Evolutionary conservation across 371 early-diverging fungal species (phyloP).

Genomic region (Rhizomucor pusillus): DNA sequence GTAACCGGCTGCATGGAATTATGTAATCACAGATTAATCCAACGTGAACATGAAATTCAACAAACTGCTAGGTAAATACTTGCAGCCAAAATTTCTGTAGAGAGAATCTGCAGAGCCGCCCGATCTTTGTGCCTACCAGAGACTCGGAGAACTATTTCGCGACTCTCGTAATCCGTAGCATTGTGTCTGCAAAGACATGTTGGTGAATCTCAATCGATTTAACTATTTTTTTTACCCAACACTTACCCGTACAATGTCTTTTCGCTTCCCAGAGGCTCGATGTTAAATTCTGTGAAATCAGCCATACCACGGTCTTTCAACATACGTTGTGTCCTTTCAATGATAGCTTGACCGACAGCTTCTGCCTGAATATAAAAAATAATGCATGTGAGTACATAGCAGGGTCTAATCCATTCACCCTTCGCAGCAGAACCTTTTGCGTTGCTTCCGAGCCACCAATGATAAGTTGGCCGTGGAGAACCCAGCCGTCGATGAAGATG

Average conservation of each 20-base stretch:
- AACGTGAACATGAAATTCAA: too few relatives aligned
- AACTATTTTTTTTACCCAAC: too few relatives aligned
- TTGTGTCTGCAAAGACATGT: conserved; percentile 37
- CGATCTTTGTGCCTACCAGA: conserved; percentile 58
- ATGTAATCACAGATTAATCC: too few relatives aligned
- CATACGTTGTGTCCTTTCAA: conserved; percentile 45
- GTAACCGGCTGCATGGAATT: conserved; percentile 64
- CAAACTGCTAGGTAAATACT: too few relatives aligned
- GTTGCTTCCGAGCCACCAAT: conserved; percentile 66
- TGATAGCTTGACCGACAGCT: conserved; percentile 65
- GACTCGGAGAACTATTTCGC: conserved; percentile 66
- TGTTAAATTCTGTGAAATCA: conserved; percentile 51
- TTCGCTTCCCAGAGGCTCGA: conserved; percentile 68
- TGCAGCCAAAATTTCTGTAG: conserved; percentile 65
- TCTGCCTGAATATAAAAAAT: conserved; percentile 38
- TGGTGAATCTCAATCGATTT: too few relatives aligned
- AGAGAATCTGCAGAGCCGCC: conserved; percentile 55
- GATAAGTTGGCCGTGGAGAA: conserved; percentile 61
- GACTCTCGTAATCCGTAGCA: conserved; percentile 28
- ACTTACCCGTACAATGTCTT: conserved; percentile 61
- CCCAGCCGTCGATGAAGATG: conserved; percentile 66
- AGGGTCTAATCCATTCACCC: neutral
- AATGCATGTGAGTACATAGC: neutral
- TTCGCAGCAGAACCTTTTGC: conserved; percentile 7
- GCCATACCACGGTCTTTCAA: conserved; percentile 47